These are phyloP conservation scores for Fusarium xyrophilum DNA, from an alignment of 2,329 filamentous ascomycete species.

Conservation along the genomic window DNA sequence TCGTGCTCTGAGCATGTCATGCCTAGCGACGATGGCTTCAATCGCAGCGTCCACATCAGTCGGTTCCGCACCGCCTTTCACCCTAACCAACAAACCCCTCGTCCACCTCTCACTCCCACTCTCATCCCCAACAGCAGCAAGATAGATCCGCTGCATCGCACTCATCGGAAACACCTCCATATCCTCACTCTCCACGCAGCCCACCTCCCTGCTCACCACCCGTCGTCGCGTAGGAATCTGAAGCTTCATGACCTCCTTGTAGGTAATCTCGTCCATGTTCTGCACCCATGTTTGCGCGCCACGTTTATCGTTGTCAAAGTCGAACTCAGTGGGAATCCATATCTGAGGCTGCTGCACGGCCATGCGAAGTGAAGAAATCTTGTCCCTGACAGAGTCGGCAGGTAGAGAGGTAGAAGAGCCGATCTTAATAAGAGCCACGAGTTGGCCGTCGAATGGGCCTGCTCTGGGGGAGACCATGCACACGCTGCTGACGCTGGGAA, in stretches of 20 bases:
- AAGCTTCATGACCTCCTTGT: conserved; percentile 55
- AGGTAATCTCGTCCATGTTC: conserved; percentile 57
- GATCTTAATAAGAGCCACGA: conserved; percentile 56
- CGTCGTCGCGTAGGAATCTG: conserved; percentile 48
- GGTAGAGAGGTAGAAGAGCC: conserved; percentile 41
- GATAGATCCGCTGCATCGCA: conserved; percentile 53
- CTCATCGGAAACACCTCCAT: conserved; percentile 54
- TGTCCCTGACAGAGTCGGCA: conserved; percentile 49
- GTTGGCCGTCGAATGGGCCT: conserved; percentile 58
- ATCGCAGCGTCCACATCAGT: conserved; percentile 57
- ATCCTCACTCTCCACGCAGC: conserved; percentile 37
- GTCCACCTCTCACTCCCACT: conserved; percentile 52
- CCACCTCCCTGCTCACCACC: conserved; percentile 34
- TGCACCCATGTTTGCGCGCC: conserved; percentile 61
- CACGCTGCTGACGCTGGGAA: conserved; percentile 50
- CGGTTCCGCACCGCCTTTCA: conserved; percentile 51
- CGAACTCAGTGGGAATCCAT: conserved; percentile 55
- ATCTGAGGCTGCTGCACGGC: conserved; percentile 53
- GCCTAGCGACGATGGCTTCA: conserved; percentile 57
- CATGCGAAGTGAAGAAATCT: conserved; percentile 52
- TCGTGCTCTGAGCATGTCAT: conserved; percentile 59
- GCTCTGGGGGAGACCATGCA: conserved; percentile 56
- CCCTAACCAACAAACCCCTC: conserved; percentile 56
- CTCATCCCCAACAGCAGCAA: not conserved
- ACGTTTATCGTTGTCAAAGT: conserved; percentile 51